phyloP scores from a whole-genome alignment of 2,329 filamentous ascomycete species.

The Clonostachys byssicola region DNA sequence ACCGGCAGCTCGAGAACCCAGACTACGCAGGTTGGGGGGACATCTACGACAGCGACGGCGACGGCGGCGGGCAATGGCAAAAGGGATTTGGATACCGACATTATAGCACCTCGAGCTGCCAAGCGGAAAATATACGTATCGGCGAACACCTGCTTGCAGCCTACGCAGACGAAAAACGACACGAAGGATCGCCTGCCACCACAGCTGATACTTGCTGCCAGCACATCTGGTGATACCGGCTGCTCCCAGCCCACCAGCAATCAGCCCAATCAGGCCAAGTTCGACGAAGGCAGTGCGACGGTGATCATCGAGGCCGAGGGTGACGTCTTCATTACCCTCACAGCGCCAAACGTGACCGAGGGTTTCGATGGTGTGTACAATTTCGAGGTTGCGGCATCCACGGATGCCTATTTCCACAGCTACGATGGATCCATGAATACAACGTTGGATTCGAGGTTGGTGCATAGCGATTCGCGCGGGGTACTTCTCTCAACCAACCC shows the following conservation, averaged over 20 bases:
- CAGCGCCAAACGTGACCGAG: constrained; percentile 60
- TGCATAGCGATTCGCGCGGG: constrained; percentile 79
- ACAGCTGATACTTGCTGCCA: constrained; percentile 77
- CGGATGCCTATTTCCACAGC: constrained; percentile 71
- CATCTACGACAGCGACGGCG: not conserved
- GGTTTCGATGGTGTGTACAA: constrained; percentile 66
- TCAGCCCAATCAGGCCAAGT: constrained; percentile 25
- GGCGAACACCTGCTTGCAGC: constrained; percentile 81
- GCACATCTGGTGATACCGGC: constrained; percentile 34
- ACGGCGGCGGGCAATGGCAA: not conserved
- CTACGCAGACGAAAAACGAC: constrained; percentile 9
- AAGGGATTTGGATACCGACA: too few species aligned
- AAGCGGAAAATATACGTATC: constrained; percentile 67
- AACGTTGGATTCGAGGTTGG: constrained; percentile 60
- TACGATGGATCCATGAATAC: constrained; percentile 35
- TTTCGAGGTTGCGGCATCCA: constrained; percentile 77
- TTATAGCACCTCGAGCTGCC: not conserved
- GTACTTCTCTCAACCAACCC: constrained; percentile 77
- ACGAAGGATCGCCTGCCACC: constrained; percentile 39
- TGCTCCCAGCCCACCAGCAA: constrained; percentile 17
- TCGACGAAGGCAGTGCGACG: constrained; percentile 68
- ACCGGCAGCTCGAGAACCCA: constrained; percentile 15
- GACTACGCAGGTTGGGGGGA: constrained; percentile 7
- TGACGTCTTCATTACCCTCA: constrained; percentile 73
- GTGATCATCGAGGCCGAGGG: constrained; percentile 55